A percentile compares a stretch with the other conserved stretches of the same genome.
These are phyloP conservation scores for Hypomontagnella submonticulosa DNA, from an alignment of 495 filamentous ascomycete genomes.

Conservation along the genomic window DNA sequence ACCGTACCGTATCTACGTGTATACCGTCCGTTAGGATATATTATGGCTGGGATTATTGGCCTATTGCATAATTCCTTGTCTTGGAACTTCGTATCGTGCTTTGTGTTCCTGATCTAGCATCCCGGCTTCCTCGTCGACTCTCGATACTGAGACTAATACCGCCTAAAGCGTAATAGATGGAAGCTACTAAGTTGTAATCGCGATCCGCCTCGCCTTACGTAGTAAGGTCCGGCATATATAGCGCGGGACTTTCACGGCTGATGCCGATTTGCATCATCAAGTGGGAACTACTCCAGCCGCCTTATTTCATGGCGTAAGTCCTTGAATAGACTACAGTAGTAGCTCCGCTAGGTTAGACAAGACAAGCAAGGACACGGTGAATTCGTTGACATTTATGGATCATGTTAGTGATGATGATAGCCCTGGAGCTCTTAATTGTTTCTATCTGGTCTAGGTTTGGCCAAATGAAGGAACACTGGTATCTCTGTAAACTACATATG, in stretches of 20 bases:
- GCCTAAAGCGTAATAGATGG: slow-evolving; percentile 5
- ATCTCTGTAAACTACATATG: not conserved
- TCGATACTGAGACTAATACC: slow-evolving; percentile 2
- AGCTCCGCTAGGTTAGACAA: slow-evolving; percentile 15
- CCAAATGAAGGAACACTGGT: slow-evolving; percentile 16
- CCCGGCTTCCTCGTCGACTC: slow-evolving; percentile 15
- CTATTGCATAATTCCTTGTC: slow-evolving; percentile 5
- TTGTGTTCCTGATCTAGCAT: slow-evolving; percentile 16
- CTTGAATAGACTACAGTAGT: slow-evolving; percentile 1
- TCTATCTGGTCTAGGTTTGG: not conserved
- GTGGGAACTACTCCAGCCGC: slow-evolving; percentile 22
- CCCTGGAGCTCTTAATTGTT: slow-evolving; percentile 2
- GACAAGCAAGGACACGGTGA: slow-evolving; percentile 9
- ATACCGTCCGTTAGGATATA: too few species aligned
- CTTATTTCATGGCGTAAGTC: not conserved
- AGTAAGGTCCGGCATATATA: slow-evolving; percentile 19
- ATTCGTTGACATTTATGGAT: slow-evolving; percentile 16
- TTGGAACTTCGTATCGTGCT: too few species aligned
- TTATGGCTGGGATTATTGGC: not conserved
- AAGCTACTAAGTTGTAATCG: slow-evolving; percentile 10
- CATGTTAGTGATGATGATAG: not conserved
- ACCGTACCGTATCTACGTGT: too few species aligned
- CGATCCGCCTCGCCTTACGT: slow-evolving; percentile 9
- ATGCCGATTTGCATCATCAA: slow-evolving; percentile 38
- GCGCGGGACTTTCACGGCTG: slow-evolving; percentile 23